A percentile compares a stretch with the other conserved stretches of the same genome.
Conservation (phyloP, 352 stramenopile species). For the Phytophthora crassamura region DNA sequence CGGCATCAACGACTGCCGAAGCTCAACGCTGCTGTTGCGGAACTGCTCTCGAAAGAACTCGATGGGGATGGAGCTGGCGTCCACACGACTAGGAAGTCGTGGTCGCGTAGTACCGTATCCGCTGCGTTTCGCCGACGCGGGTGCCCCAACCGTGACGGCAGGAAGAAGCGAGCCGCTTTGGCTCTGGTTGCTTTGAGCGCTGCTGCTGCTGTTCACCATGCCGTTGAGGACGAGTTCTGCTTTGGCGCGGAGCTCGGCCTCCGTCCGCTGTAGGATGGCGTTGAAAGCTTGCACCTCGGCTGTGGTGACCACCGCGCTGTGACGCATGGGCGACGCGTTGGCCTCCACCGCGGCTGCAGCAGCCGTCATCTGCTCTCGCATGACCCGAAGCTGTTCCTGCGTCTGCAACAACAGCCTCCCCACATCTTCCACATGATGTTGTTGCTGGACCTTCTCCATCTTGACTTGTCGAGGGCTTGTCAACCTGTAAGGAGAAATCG, state of each 20-base stretch:
- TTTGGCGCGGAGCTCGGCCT: slow-evolving; percentile 78
- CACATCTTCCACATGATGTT: slow-evolving; percentile 86
- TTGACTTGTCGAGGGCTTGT: not conserved
- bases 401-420: slow-evolving; percentile 83
- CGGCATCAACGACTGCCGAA: slow-evolving; percentile 29
- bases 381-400: slow-evolving; percentile 77
- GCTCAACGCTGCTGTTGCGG: slow-evolving; percentile 44
- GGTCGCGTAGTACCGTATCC: slow-evolving; percentile 9
- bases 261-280: slow-evolving; percentile 74
- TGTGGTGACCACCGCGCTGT: slow-evolving; percentile 32
- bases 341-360: slow-evolving; percentile 41
- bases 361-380: slow-evolving; percentile 72
- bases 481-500: slow-evolving; percentile 7
- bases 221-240: slow-evolving; percentile 80
- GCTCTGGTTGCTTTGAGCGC: slow-evolving; percentile 27
- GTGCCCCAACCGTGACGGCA: slow-evolving; percentile 18
- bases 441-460: slow-evolving; percentile 83
- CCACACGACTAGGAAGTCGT: slow-evolving; percentile 9
- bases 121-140: slow-evolving; percentile 16
- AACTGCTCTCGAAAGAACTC: slow-evolving; percentile 68
- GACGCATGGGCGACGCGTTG: slow-evolving; percentile 40
- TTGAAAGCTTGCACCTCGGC: slow-evolving; percentile 60
- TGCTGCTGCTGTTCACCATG: slow-evolving; percentile 60
- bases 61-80: slow-evolving; percentile 42
- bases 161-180: slow-evolving; percentile 34